Evolutionary conservation across 2,329 filamentous ascomycete species (phyloP).

Genomic region (Epichloe glyceriae): DNA sequence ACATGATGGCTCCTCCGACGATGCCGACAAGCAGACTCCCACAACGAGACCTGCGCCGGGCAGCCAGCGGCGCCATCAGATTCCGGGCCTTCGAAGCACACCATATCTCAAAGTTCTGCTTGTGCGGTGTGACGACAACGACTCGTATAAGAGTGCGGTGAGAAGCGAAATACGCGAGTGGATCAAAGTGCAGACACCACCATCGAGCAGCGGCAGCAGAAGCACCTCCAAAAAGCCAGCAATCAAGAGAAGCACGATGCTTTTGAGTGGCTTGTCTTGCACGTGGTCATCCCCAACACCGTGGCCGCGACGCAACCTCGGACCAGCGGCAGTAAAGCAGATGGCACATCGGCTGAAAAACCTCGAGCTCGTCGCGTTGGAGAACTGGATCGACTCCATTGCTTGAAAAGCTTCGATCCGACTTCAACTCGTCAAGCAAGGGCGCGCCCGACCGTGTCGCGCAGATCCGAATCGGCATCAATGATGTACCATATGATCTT

Average conservation of each 20-base stretch:
- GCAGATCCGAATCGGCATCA: constrained; percentile 68
- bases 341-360: constrained; percentile 52
- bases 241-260: constrained; percentile 89
- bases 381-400: constrained; percentile 68
- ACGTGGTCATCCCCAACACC: constrained; percentile 83
- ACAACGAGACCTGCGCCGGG: constrained; percentile 20
- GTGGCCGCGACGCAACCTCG: constrained; percentile 66
- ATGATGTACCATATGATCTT: constrained; percentile 53
- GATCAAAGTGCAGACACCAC: constrained; percentile 65
- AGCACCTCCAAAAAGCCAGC: constrained; percentile 37
- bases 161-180: constrained; percentile 76
- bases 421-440: constrained; percentile 71
- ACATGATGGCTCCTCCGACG: constrained; percentile 24
- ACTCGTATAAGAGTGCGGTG: constrained; percentile 73
- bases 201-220: constrained; percentile 27
- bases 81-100: constrained; percentile 81
- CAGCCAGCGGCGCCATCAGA: constrained; percentile 65
- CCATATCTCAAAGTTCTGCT: constrained; percentile 88
- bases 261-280: constrained; percentile 87
- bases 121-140: constrained; percentile 88
- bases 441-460: constrained; percentile 62
- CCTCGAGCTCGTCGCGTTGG: constrained; percentile 57
- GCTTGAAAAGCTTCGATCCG: constrained; percentile 75
- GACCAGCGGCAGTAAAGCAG: constrained; percentile 37
- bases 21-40: constrained; percentile 21